Evolutionary conservation across 2,329 filamentous ascomycete species (phyloP), one percentile per base, ranked within the genome.

Genomic region (Cercospora nicotianae): DNA sequence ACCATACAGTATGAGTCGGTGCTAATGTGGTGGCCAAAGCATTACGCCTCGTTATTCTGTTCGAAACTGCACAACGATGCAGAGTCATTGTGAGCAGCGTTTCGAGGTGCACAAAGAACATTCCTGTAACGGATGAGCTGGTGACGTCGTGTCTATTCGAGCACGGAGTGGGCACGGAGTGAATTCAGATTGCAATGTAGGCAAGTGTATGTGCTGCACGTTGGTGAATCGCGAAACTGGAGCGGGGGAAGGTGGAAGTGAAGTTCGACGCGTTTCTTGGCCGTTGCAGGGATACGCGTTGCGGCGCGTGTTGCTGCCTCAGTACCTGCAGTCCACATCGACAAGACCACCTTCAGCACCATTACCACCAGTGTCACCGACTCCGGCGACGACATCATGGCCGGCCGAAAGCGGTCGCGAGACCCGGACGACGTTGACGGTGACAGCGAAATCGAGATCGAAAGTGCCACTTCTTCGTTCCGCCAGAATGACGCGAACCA

Each of bases 401-500:
- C 70, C 45, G 64, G 23, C 51, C 73, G 73, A 12, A 77, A 77
- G 64, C 72, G 75, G 48, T 67, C 69, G n/a, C 71, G 65, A 33
- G 70, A 73, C 16, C 57, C 55, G 3, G 68, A 71, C 30, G 72
- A 74, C 36, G 42, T 68, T 23, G 73, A 73, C 48, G 67, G 66
- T 39, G 73, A 73, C 5, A 53, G 26, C 5, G 72, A 70, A n/a
- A 23, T 73, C 13, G 74, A 75, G 60, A 67, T 74, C 53, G 75
- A 77, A 61, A 72, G 68, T 51, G 76, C 75, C 23, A 74, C 63
- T 31, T 76, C 75, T 9, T 76, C 71, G 61, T 74, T 77, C 42
- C 74, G 74, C 33, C 72, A 73, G 60, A 69, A 60, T 42, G 60
- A 68, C 26, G 33, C 57, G 10, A 71, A 70, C 9, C 63, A 68